Conservation (phyloP, 169 alveolate genomes). For the Plasmodium falciparum region DNA sequence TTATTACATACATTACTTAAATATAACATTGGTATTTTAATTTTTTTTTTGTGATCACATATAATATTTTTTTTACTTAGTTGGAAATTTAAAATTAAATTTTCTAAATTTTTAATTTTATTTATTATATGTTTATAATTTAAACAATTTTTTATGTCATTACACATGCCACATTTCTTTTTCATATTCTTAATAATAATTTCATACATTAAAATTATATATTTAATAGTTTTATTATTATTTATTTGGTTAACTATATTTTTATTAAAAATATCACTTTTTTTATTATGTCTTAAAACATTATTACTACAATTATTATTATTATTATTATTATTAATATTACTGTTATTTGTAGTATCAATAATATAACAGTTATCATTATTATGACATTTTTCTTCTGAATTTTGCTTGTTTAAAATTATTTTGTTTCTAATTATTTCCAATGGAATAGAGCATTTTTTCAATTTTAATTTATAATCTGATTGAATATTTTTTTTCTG, state of each 20-base stretch:
- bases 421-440: no score
- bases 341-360: neutral
- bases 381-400: neutral
- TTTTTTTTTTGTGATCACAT: conserved; percentile 21
- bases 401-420: no score
- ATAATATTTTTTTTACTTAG: conserved; percentile 9
- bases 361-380: neutral
- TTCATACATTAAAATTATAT: conserved; percentile 15
- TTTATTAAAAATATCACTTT: neutral
- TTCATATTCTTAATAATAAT: conserved; percentile 22
- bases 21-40: conserved; percentile 10
- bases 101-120: conserved; percentile 28
- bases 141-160: conserved; percentile 39
- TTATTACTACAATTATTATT: conserved; percentile 5
- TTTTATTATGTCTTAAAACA: neutral
- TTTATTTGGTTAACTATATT: conserved; percentile 1
- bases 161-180: conserved; percentile 53
- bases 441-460: neutral
- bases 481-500: no score
- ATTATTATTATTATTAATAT: neutral
- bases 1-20: conserved; percentile 55
- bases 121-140: conserved; percentile 58
- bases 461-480: neutral
- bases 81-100: conserved; percentile 12
- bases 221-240: conserved; percentile 15